These are phyloP conservation scores for Akanthomyces uredinophilus DNA, from an alignment of 2,329 filamentous ascomycete species.

Conservation along the genomic window DNA sequence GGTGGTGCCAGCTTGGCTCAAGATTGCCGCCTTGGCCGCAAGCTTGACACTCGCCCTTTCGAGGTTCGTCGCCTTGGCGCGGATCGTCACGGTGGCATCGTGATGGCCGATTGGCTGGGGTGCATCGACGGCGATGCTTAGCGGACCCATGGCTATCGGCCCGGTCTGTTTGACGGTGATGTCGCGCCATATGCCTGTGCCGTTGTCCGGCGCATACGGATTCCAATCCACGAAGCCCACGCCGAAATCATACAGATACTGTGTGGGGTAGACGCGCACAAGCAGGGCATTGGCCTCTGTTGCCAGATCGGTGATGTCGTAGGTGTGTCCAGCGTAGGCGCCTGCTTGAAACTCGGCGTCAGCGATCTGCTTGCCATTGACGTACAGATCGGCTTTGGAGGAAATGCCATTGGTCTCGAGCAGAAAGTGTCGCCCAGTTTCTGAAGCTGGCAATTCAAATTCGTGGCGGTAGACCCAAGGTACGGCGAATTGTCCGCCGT, in stretches of 20 bases:
- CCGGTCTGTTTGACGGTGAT: conserved; percentile 52
- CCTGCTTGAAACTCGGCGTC: conserved; percentile 46
- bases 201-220: conserved; percentile 56
- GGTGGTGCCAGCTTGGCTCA: conserved; percentile 26
- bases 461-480: conserved; percentile 57
- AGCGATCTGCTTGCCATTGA: conserved; percentile 52
- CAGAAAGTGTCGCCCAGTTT: conserved; percentile 39
- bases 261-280: conserved; percentile 51
- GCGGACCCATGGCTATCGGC: conserved; percentile 38
- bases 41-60: conserved; percentile 35
- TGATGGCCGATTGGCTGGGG: conserved; percentile 18
- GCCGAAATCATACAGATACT: conserved; percentile 55
- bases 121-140: conserved; percentile 42
- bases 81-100: conserved; percentile 33
- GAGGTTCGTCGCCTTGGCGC: conserved; percentile 35
- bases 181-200: conserved; percentile 58
- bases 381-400: conserved; percentile 53
- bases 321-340: conserved; percentile 50
- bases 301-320: conserved; percentile 46
- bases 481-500: conserved; percentile 42
- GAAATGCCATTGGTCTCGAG: conserved; percentile 56
- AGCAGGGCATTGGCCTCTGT: conserved; percentile 44
- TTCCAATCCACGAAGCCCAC: conserved; percentile 61
- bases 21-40: conserved; percentile 29
- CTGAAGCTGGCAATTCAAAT: conserved; percentile 34